A percentile compares a stretch with the other conserved stretches of the same genome.
These are phyloP conservation scores for Epichloe uncinata DNA, from an alignment of 2,329 filamentous ascomycete species.

Conservation along the genomic window DNA sequence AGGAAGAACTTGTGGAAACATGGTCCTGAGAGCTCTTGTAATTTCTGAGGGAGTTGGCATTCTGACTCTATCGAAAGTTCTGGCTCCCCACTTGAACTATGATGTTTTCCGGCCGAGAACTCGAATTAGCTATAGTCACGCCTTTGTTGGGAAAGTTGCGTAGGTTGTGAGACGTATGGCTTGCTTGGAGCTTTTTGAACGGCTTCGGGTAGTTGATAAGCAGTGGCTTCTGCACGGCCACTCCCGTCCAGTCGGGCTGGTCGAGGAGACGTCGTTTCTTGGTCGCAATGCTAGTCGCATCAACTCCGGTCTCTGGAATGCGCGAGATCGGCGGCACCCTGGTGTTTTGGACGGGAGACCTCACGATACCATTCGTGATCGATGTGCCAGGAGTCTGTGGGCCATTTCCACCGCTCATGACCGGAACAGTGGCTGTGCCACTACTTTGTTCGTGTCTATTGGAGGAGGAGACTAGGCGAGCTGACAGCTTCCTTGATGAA, in stretches of 20 bases:
- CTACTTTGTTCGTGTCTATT: neutral
- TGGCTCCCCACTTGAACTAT: constrained; percentile 18
- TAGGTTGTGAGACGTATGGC: neutral
- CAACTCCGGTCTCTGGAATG: neutral
- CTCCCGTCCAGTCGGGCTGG: constrained; percentile 19
- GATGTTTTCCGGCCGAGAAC: constrained; percentile 6
- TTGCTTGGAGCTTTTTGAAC: constrained; percentile 3
- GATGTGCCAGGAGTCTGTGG: neutral
- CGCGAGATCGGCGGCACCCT: neutral
- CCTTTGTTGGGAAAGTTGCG: neutral
- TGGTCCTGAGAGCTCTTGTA: constrained; percentile 1
- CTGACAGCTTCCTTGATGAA: neutral
- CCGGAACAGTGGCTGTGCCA: neutral
- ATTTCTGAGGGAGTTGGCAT: constrained; percentile 6
- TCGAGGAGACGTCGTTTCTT: constrained; percentile 16
- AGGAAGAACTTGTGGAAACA: neutral
- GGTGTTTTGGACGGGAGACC: neutral
- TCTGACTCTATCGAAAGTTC: constrained; percentile 16
- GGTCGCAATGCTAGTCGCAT: constrained; percentile 7
- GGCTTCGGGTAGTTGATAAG: constrained; percentile 10
- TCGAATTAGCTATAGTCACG: neutral
- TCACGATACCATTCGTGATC: neutral
- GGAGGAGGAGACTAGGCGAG: neutral
- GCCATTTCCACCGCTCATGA: constrained; percentile 3
- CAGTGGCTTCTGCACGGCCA: constrained; percentile 18